These are phyloP conservation scores for Nicotiana sylvestris DNA, from an alignment of 257 asterid genomes.

Conservation along the genomic window DNA sequence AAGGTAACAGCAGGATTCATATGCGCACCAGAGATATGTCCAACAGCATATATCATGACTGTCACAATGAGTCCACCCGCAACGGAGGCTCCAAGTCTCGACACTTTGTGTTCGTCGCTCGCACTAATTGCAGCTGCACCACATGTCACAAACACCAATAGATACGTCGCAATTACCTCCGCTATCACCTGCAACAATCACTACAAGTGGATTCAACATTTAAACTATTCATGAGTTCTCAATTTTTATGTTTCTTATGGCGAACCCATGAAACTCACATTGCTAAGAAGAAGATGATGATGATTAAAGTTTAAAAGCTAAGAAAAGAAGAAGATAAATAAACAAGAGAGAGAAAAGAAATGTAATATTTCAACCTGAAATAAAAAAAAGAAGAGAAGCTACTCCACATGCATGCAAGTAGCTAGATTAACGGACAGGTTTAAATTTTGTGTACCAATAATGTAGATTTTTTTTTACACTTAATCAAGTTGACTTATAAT, in stretches of 20 bases:
- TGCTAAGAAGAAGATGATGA: too few species aligned
- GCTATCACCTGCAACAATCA: conserved; percentile 46
- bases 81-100: conserved; percentile 72
- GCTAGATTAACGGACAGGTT: not conserved
- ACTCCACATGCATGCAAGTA: not conserved
- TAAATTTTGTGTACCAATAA: too few species aligned
- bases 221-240: too few species aligned
- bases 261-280: too few species aligned
- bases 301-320: too few species aligned
- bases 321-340: too few species aligned
- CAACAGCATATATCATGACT: conserved; percentile 87
- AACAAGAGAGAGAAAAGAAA: not conserved
- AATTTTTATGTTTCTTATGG: too few species aligned
- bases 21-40: conserved; percentile 92
- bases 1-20: conserved; percentile 92
- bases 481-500: too few species aligned
- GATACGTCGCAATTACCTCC: conserved; percentile 59
- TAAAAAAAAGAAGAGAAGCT: not conserved
- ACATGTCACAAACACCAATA: conserved; percentile 77
- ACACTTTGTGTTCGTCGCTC: conserved; percentile 46
- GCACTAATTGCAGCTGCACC: conserved; percentile 68
- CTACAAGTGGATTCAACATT: too few species aligned
- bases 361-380: not conserved
- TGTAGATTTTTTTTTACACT: too few species aligned
- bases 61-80: conserved; percentile 88